Conservation (phyloP, 768 basidiomycete species). For the Mycena venus region DNA sequence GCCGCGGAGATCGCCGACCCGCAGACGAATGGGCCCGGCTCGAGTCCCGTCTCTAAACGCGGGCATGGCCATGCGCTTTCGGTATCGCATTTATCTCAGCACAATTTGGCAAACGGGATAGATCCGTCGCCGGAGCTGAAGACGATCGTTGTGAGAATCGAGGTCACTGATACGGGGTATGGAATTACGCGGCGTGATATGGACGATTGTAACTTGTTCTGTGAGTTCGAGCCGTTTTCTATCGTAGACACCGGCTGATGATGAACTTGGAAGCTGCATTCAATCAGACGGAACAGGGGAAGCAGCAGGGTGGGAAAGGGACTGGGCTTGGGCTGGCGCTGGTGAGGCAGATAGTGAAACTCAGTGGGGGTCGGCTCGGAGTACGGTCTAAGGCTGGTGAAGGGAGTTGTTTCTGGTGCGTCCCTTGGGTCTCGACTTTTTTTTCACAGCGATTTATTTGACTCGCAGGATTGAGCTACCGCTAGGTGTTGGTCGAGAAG, state of each 20-base stretch:
- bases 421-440: background rate
- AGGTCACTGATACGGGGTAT: slow-evolving; percentile 82
- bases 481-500: slow-evolving; percentile 78
- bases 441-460: background rate
- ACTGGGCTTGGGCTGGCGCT: slow-evolving; percentile 84
- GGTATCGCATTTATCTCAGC: slow-evolving; percentile 58
- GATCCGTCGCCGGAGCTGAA: slow-evolving; percentile 60
- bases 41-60: background rate
- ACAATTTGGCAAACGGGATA: slow-evolving; percentile 58
- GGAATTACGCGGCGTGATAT: slow-evolving; percentile 71
- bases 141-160: slow-evolving; percentile 85
- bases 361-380: slow-evolving; percentile 82
- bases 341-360: slow-evolving; percentile 83
- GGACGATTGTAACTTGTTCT: slow-evolving; percentile 77
- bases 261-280: slow-evolving; percentile 67
- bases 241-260: slow-evolving; percentile 4
- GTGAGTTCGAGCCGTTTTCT: slow-evolving; percentile 51
- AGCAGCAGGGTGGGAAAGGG: slow-evolving; percentile 80
- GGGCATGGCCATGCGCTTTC: slow-evolving; percentile 53
- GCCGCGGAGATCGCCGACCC: background rate
- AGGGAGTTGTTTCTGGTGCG: slow-evolving; percentile 60
- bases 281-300: slow-evolving; percentile 84
- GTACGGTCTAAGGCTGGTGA: slow-evolving; percentile 71
- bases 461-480: slow-evolving; percentile 68
- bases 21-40: background rate